Evolutionary conservation across 2,329 filamentous ascomycete species (phyloP).

Genomic region (Hypoxylon sp.): DNA sequence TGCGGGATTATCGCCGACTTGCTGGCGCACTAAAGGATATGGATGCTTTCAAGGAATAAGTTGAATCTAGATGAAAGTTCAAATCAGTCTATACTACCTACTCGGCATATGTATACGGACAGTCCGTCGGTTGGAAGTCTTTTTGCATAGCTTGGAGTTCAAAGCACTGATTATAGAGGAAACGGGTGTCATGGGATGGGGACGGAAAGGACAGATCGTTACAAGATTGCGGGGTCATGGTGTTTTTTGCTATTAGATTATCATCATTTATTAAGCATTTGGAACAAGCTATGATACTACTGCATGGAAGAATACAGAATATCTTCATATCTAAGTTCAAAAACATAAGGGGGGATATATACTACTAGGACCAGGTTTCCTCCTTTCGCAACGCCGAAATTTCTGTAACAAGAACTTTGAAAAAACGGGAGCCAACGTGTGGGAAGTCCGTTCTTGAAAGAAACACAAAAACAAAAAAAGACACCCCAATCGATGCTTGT

Average conservation of each 20-base stretch:
- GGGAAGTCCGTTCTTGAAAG: slow-evolving; percentile 18
- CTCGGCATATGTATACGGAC: slow-evolving; percentile 1
- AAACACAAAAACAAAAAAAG: not conserved
- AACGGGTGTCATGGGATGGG: slow-evolving; percentile 4
- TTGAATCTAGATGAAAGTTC: not conserved
- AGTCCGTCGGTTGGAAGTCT: slow-evolving; percentile 16
- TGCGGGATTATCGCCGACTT: slow-evolving; percentile 80
- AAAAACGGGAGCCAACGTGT: slow-evolving; percentile 5
- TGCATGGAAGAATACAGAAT: slow-evolving; percentile 5
- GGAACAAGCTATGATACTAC: not conserved
- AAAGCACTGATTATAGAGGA: slow-evolving; percentile 16
- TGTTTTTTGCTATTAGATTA: not conserved
- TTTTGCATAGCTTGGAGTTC: slow-evolving; percentile 46
- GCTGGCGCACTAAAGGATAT: slow-evolving; percentile 72
- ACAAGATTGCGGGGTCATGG: slow-evolving; percentile 2
- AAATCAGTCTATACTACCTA: not conserved
- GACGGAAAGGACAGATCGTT: slow-evolving; percentile 1
- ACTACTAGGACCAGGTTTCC: slow-evolving; percentile 7
- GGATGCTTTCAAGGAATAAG: slow-evolving; percentile 65
- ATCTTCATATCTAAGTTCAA: slow-evolving; percentile 26
- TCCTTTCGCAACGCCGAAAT: slow-evolving; percentile 31
- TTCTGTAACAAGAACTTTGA: slow-evolving; percentile 6
- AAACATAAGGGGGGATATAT: slow-evolving; percentile 25
- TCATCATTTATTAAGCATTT: not conserved
- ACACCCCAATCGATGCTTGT: slow-evolving; percentile 29